Base-by-base conservation (phyloP, 148 eudicot genomes). In the Vaccinium macrocarpon region DNA sequence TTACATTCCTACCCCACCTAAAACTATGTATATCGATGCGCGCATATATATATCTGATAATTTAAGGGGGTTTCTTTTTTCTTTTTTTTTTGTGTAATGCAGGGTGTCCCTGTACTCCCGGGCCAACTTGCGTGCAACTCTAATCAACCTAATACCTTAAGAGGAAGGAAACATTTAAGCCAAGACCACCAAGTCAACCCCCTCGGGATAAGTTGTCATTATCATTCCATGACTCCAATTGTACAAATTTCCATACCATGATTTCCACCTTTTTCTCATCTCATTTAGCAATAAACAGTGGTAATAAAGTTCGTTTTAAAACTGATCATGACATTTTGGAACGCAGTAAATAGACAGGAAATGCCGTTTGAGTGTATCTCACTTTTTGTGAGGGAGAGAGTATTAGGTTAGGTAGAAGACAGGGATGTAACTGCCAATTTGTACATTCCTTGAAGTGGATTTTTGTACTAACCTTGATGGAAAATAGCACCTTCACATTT, bases 361-460 rank as follows among this genome's bases (percentile, higher is more conserved):
- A 55, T 79, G 46, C 18, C 27, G 8, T 79, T 79, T 16, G 82
- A 79, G 82, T 57, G 82, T 19, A 56, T 56, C 68, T 56, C 82
- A 79, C 82, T 64, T 64, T 79, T 79, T 79, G 32, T 79, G 82
- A 35, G 51, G 27, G 56, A 56, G 51, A n/a, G 82, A 48, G 81
- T 56, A 57, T 64, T n/a, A 64, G 70, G 70, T 79, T 79, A 57
- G 82, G 82, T 79, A 79, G 51, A 55, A 35, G 82, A 79, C 82
- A 79, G 70, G 42, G 82, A 79, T 79, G 70, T 79, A 55, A 35
- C 42, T 79, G 82, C 18, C 51, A 32, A 32, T 32, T 68, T 16
- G 56, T 56, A 55, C 66, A 55, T 79, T 79, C 21, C 46, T 78
- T 78, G 2, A 55, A 55, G 7, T 79, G 23, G 49, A 79, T 79